Conservation (phyloP, 2,329 filamentous ascomycete genomes). For the Aspergillus versicolor region DNA sequence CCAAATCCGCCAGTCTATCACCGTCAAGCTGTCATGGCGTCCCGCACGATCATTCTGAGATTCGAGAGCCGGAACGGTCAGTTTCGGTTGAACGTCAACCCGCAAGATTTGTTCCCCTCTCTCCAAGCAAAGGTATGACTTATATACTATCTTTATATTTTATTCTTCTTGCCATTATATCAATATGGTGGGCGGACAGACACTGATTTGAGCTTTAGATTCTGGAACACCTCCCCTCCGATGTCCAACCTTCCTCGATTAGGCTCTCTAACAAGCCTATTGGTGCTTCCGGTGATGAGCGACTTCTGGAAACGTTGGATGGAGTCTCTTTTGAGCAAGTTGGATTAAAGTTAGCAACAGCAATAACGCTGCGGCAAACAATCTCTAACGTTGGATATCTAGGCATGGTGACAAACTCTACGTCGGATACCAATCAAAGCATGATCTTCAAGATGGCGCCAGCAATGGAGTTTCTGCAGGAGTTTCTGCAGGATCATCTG, state of each 20-base stretch:
- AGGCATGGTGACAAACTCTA: conserved; percentile 93
- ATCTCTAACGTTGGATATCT: conserved; percentile 20
- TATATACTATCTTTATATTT: neutral
- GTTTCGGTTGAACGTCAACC: conserved; percentile 77
- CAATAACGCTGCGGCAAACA: neutral
- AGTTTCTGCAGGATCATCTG: conserved; percentile 21
- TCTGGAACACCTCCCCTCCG: conserved; percentile 59
- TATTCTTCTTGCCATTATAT: neutral
- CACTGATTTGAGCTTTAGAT: conserved; percentile 41
- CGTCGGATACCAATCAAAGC: conserved; percentile 70
- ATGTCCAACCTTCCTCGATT: conserved; percentile 55
- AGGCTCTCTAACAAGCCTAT: conserved; percentile 61
- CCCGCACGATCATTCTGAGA: conserved; percentile 71
- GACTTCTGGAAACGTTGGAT: conserved; percentile 52
- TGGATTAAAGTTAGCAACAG: conserved; percentile 51
- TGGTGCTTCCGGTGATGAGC: conserved; percentile 55
- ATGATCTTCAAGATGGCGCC: conserved; percentile 50
- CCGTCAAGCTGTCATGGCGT: conserved; percentile 30
- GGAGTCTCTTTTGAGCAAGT: conserved; percentile 58
- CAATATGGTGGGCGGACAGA: neutral
- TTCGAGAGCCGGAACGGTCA: conserved; percentile 92
- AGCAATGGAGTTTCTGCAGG: conserved; percentile 27
- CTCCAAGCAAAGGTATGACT: conserved; percentile 48
- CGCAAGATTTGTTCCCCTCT: conserved; percentile 67
- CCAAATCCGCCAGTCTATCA: neutral